Percentiles rank a stretch among this genome's conserved stretches.
phyloP scores from a whole-genome alignment of 2,329 filamentous ascomycete genomes.

The Pyrenochaeta sp. region DNA sequence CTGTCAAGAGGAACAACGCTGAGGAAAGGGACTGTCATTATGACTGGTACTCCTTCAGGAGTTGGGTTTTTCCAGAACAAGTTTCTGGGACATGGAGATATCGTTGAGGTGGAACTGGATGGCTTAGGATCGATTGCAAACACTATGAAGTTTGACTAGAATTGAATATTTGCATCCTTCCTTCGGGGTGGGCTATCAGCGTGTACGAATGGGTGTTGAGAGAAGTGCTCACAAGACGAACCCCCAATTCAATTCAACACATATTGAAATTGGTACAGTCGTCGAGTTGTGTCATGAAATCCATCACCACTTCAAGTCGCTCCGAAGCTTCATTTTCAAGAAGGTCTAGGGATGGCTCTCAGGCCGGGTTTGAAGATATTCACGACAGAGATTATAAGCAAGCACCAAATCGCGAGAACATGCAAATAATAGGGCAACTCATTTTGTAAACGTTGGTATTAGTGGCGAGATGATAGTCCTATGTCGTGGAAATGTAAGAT shows the following conservation, averaged over 20 bases:
- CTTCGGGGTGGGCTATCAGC: too few relatives aligned
- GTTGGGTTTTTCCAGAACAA: too few relatives aligned
- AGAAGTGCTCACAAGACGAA: too few relatives aligned
- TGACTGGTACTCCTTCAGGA: slow-evolving; percentile 50
- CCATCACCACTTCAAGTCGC: neutral
- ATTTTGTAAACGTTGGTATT: neutral
- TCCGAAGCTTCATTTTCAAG: too few relatives aligned
- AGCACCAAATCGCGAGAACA: neutral
- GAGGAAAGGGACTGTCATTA: slow-evolving; percentile 50
- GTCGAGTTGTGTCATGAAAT: too few relatives aligned
- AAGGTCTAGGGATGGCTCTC: neutral
- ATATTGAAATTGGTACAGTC: too few relatives aligned
- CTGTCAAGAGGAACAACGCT: slow-evolving; percentile 52
- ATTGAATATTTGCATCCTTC: slow-evolving; percentile 1
- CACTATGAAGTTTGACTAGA: neutral
- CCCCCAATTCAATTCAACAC: too few relatives aligned
- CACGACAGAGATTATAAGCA: neutral
- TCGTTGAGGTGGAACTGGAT: too few relatives aligned
- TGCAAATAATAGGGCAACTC: neutral
- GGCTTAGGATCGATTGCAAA: slow-evolving; percentile 1
- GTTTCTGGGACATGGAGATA: too few relatives aligned
- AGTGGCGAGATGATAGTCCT: neutral
- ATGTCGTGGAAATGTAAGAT: neutral
- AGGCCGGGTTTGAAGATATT: neutral
- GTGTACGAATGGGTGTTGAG: too few relatives aligned